phyloP scores from a whole-genome alignment of 1,139 yeast species.

The Pneumocystis sp. region DNA sequence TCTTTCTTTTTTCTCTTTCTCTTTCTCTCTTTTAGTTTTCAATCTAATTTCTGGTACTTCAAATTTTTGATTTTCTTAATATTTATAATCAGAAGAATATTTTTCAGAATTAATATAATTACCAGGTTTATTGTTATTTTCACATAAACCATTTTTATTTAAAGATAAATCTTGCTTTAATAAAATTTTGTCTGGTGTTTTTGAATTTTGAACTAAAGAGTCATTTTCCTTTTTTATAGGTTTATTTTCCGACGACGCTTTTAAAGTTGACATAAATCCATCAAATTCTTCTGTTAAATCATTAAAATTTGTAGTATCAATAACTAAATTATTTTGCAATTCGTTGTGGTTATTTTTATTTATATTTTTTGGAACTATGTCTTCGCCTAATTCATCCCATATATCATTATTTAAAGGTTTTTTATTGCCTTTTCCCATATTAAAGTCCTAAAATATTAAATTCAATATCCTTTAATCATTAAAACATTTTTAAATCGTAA shows the following conservation, averaged over 20 bases:
- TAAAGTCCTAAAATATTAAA: background rate
- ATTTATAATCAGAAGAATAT: slow-evolving; percentile 28
- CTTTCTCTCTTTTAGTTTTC: slow-evolving; percentile 93
- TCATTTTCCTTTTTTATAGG: slow-evolving; percentile 5
- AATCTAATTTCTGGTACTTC: slow-evolving; percentile 43
- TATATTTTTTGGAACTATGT: slow-evolving; percentile 3
- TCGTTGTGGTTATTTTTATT: background rate
- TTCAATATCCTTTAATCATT: background rate
- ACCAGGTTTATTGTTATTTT: slow-evolving; percentile 30
- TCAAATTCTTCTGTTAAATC: slow-evolving; percentile 1
- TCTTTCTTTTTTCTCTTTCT: slow-evolving; percentile 90
- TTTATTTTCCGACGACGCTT: slow-evolving; percentile 9
- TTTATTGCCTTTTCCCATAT: slow-evolving; percentile 7
- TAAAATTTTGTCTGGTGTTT: slow-evolving; percentile 12
- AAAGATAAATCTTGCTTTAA: slow-evolving; percentile 2
- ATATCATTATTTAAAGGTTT: slow-evolving; percentile 9
- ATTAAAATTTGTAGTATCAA: background rate
- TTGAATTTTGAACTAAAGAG: slow-evolving; percentile 13
- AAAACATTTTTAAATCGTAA: background rate
- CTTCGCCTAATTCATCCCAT: slow-evolving; percentile 12
- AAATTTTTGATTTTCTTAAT: slow-evolving; percentile 21
- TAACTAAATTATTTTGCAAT: slow-evolving; percentile 1
- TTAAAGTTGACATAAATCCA: slow-evolving; percentile 3
- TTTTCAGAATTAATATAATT: slow-evolving; percentile 35
- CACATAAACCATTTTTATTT: slow-evolving; percentile 18